Percentiles rank a stretch among this genome's conserved stretches.
Evolutionary conservation across 352 stramenopile species (phyloP).

Genomic region (Thalassiosira hispida): DNA sequence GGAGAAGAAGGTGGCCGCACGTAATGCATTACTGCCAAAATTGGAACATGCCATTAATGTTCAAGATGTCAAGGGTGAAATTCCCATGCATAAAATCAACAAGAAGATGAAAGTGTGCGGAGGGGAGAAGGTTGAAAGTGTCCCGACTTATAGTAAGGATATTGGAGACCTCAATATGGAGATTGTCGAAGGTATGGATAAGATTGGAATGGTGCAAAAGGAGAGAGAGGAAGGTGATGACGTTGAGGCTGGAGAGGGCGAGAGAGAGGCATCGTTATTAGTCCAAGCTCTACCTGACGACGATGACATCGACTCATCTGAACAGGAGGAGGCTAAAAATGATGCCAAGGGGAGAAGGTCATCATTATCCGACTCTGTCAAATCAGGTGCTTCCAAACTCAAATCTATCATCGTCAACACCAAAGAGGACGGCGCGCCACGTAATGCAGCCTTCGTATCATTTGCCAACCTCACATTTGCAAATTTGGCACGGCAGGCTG

Average conservation of each 20-base stretch:
- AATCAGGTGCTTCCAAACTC: constrained; percentile 3
- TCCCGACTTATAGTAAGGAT: constrained; percentile 43
- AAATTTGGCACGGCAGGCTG: constrained; percentile 60
- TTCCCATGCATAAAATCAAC: constrained; percentile 34
- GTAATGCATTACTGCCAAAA: constrained; percentile 48
- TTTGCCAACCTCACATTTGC: constrained; percentile 51
- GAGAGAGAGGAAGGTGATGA: constrained; percentile 9
- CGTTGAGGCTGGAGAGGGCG: background rate
- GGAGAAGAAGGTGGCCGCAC: constrained; percentile 47
- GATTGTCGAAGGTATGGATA: constrained; percentile 32
- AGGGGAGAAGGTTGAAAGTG: constrained; percentile 38
- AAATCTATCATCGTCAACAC: constrained; percentile 17
- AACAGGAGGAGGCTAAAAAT: too few relatives aligned
- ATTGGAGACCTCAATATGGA: constrained; percentile 57
- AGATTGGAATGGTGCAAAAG: constrained; percentile 43
- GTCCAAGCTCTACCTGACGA: background rate
- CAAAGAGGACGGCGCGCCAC: constrained; percentile 9
- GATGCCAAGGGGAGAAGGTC: too few relatives aligned
- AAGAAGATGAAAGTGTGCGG: constrained; percentile 4
- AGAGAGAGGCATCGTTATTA: background rate
- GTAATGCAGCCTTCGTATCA: constrained; percentile 64
- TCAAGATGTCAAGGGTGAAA: constrained; percentile 39
- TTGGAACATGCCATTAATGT: constrained; percentile 72
- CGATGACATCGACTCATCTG: too few relatives aligned
- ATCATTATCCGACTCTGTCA: background rate